Conservation (phyloP, 2,329 filamentous ascomycete species). For the Ramularia collo-cygni region DNA sequence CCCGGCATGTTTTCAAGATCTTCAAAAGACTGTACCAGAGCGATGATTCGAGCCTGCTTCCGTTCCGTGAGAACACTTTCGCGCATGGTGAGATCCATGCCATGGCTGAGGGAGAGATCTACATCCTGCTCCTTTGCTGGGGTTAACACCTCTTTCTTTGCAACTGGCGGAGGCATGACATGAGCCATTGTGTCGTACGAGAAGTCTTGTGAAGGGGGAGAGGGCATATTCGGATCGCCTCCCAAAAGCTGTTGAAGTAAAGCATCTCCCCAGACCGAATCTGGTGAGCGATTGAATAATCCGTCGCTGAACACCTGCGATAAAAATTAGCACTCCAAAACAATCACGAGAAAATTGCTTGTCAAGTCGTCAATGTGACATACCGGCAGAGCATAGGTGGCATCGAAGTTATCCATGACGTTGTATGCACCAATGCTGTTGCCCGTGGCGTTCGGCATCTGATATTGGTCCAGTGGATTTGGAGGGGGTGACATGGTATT, state of each 20-base stretch:
- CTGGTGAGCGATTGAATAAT: slow-evolving; percentile 70
- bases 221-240: slow-evolving; percentile 14
- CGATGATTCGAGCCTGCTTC: slow-evolving; percentile 69
- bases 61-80: slow-evolving; percentile 79
- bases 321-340: too few species aligned
- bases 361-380: too few species aligned
- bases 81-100: slow-evolving; percentile 67
- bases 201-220: slow-evolving; percentile 20
- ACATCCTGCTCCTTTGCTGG: slow-evolving; percentile 4
- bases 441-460: slow-evolving; percentile 16
- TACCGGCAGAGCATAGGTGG: slow-evolving; percentile 62
- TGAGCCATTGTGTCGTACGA: slow-evolving; percentile 13
- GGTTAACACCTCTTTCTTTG: background rate
- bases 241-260: slow-evolving; percentile 24
- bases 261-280: slow-evolving; percentile 19
- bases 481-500: slow-evolving; percentile 21
- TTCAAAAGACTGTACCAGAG: slow-evolving; percentile 73
- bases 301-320: slow-evolving; percentile 66
- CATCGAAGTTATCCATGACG: slow-evolving; percentile 40
- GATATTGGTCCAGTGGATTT: slow-evolving; percentile 16
- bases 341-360: too few species aligned
- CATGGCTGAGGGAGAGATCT: slow-evolving; percentile 11
- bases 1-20: slow-evolving; percentile 69
- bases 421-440: slow-evolving; percentile 24
- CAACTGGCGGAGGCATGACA: slow-evolving; percentile 4